Evolutionary conservation across 208 protist genomes (phyloP).

Genomic region (Acanthamoeba rhysodes): DNA sequence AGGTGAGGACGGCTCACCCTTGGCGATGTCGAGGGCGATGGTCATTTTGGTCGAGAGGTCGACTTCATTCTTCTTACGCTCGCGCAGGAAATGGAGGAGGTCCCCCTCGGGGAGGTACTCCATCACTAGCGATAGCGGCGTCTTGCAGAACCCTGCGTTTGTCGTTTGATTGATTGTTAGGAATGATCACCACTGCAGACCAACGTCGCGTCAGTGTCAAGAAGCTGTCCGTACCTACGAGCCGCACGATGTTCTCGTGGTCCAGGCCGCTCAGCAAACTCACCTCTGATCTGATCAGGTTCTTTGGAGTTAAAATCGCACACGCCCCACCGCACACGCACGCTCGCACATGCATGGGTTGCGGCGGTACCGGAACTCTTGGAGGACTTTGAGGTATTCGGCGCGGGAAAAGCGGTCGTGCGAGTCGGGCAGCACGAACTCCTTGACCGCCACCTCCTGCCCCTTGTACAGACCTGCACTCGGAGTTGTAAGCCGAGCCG

Average conservation of each 20-base stretch:
- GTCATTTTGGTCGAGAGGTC: neutral
- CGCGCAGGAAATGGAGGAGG: constrained; percentile 20
- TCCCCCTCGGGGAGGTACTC: constrained; percentile 67
- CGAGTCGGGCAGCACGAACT: constrained; percentile 49
- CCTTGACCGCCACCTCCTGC: constrained; percentile 64
- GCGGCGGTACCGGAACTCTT: constrained; percentile 12
- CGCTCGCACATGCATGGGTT: too few species aligned
- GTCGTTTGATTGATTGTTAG: too few species aligned
- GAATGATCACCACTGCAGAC: too few species aligned
- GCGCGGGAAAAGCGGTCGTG: neutral
- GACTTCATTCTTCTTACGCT: constrained; percentile 30
- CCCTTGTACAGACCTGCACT: constrained; percentile 8
- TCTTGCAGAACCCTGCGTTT: constrained; percentile 25
- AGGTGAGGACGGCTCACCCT: neutral
- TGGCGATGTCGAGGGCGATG: constrained; percentile 64
- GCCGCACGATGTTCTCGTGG: constrained; percentile 42
- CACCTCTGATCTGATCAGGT: constrained; percentile 12
- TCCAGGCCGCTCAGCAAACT: neutral
- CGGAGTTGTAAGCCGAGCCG: too few species aligned
- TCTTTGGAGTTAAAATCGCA: neutral
- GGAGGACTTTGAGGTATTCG: constrained; percentile 8
- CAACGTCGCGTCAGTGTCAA: neutral
- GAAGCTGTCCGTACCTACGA: neutral
- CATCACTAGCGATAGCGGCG: constrained; percentile 60
- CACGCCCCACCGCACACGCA: too few species aligned